Evolutionary conservation across 2,329 filamentous ascomycete genomes (phyloP), one percentile per base, ranked within the genome.

Genomic region (Coniella lustricola): DNA sequence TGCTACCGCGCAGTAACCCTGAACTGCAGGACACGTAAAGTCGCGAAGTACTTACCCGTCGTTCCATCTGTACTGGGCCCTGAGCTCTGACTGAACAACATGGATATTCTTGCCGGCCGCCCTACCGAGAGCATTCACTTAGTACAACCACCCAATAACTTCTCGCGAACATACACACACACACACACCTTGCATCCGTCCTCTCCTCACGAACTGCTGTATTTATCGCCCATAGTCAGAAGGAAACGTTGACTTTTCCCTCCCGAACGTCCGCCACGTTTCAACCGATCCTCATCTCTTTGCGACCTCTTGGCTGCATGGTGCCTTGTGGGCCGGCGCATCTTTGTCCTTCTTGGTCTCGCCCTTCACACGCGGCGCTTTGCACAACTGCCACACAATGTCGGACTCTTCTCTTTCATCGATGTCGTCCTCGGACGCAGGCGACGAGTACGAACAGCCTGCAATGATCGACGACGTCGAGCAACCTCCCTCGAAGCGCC

Each of bases 371-470:
- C 3, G 10, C 10, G 10, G 25, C 10, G 4, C 9, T 31, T 29
- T 31, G 13, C 14, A 14, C n/a, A 31, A 33, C 16, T 17, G n/a
- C 29, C 40, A 4, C 20, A 48, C 7, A 29, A 53, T 53, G 51
- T 53, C 57, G n/a, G 72, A 75, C 48, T 74, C 72, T 31, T 71
- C 73, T 20, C 64, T 74, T 3, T 75, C 73, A 25, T 74, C 72
- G 3, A 65, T 73, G 59, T 66, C 65, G 17, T 69, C 71, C 3
- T 70, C 52, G 7, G 52, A 54, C 33, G 52, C 69, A 29, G 51
- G 51, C 40, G 72, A 72, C 44, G 67, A 65, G 16, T 73, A 68
- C 46, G 71, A 75, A 40, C 71, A 75, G 38, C 72, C 74, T 20
- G 62, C 66, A 32, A 53, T 40, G 13, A 45, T 42, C 36, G 65